Percentiles rank a stretch among this genome's conserved stretches.
Evolutionary conservation across 2,329 filamentous ascomycete species (phyloP).

Genomic region (Tolypocladium ovalisporum): DNA sequence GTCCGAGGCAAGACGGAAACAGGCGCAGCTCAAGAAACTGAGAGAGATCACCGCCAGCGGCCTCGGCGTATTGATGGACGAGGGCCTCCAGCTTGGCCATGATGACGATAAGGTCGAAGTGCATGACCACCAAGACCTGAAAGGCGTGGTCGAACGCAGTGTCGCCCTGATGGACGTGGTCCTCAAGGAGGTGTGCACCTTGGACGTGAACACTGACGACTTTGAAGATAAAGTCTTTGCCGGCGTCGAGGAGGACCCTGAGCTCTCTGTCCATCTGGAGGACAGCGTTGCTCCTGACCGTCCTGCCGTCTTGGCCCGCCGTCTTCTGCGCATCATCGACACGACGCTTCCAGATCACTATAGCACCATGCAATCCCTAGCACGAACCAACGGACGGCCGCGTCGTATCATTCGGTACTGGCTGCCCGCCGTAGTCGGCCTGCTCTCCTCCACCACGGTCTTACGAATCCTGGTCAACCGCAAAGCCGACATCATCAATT

Average conservation of each 20-base stretch:
- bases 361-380: constrained; percentile 40
- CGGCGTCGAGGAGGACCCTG: constrained; percentile 49
- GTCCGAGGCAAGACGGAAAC: constrained; percentile 65
- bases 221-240: constrained; percentile 57
- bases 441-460: constrained; percentile 81
- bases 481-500: constrained; percentile 65
- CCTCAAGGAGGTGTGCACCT: constrained; percentile 55
- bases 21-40: constrained; percentile 58
- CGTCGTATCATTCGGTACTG: constrained; percentile 73
- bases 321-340: constrained; percentile 59
- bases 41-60: constrained; percentile 76
- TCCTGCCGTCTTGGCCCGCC: constrained; percentile 51
- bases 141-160: constrained; percentile 66
- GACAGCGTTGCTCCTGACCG: constrained; percentile 32
- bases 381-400: constrained; percentile 62
- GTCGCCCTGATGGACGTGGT: constrained; percentile 82
- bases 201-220: constrained; percentile 51
- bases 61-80: constrained; percentile 77
- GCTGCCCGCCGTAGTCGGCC: constrained; percentile 60
- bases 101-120: constrained; percentile 46
- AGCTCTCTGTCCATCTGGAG: constrained; percentile 41
- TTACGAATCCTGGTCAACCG: constrained; percentile 66
- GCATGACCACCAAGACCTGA: constrained; percentile 43
- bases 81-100: constrained; percentile 61
- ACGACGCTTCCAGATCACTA: constrained; percentile 58